Base-by-base conservation (phyloP, 306 rosid species). In the Malus asiatica region DNA sequence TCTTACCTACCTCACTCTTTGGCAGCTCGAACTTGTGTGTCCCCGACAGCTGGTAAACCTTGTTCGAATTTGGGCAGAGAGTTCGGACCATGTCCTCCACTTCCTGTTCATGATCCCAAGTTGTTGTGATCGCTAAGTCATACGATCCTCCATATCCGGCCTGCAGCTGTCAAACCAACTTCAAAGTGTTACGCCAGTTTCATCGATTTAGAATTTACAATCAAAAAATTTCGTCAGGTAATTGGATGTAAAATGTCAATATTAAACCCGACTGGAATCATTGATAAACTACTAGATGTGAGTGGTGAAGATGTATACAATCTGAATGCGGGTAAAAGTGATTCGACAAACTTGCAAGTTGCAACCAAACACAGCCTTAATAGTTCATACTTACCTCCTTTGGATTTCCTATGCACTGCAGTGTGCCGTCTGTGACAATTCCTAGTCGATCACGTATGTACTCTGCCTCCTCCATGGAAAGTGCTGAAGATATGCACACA, bases 11-110 rank as follows among this genome's bases (percentile, higher is more conserved):
- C 72, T 91, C 97, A 0, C 78, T 77, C 75, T 93, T 91, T 10
- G 97, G 90, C 66, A 91, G 72, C 84, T 93, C 97, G 35, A 90
- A 93, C 80, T 93, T 93, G 72, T 91, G 98, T 2, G 98, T 93
- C 32, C 98, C 98, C 6, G 98, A 86, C 32, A 90, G 85, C 73
- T 87, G 94, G 79, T 94, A 94, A 61, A 88, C 73, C 87, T 80
- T 88, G 74, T 66, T 90, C 40, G 96, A 91, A 70, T 85, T 85
- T 66, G 96, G 86, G 3, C 23, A 55, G n/a, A 55, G 61, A 1
- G 3, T 55, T 20, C 3, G 9, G 1, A 55, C 23, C 61, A 55
- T 5, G 23, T 55, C 19, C 61, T 55, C 61, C 61, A 55, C 61
- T 55, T 55, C 12, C 2, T 55, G 23, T 9, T 55, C 61, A 55